Percentiles rank a stretch among this genome's conserved stretches.
Evolutionary conservation across 805 yeast species (phyloP).

Genomic region (Citeromyces nyonsensis): DNA sequence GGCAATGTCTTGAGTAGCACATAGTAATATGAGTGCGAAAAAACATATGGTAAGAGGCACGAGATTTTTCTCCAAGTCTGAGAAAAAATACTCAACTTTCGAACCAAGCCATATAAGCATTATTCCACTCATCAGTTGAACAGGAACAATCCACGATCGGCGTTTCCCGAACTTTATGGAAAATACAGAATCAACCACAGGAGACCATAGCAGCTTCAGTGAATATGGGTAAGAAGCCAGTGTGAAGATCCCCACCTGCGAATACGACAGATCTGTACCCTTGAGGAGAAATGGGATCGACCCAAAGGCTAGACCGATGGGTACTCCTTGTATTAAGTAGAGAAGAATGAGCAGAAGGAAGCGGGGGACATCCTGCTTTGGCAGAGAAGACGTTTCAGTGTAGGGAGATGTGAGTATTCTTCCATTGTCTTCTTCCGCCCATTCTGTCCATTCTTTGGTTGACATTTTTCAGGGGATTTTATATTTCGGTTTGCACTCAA

Average conservation of each 20-base stretch:
- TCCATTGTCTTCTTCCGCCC: too few species aligned
- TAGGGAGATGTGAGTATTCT: too few species aligned
- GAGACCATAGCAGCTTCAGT: constrained; percentile 86
- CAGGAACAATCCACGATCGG: constrained; percentile 88
- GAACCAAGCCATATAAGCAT: constrained; percentile 54
- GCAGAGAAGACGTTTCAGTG: constrained; percentile 6
- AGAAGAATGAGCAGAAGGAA: constrained; percentile 59
- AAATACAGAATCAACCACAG: constrained; percentile 83
- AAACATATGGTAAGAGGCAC: constrained; percentile 50
- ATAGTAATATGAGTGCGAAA: constrained; percentile 64
- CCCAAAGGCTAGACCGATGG: constrained; percentile 92
- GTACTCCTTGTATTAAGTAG: constrained; percentile 88
- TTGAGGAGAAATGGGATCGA: constrained; percentile 83
- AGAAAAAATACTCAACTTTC: constrained; percentile 32
- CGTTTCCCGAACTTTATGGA: constrained; percentile 59
- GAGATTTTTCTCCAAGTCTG: constrained; percentile 32
- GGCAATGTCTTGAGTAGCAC: constrained; percentile 97
- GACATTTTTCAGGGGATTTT: too few species aligned
- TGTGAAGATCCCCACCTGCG: constrained; percentile 83
- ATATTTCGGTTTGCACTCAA: too few species aligned
- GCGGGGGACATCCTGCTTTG: constrained; percentile 46
- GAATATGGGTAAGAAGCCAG: constrained; percentile 93
- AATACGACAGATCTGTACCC: constrained; percentile 57
- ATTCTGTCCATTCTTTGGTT: too few species aligned
- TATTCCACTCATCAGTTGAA: constrained; percentile 67